Evolutionary conservation across 202 grass and related monocot genomes (phyloP), one percentile per base, ranked within the genome.

Genomic region (Setaria viridis): DNA sequence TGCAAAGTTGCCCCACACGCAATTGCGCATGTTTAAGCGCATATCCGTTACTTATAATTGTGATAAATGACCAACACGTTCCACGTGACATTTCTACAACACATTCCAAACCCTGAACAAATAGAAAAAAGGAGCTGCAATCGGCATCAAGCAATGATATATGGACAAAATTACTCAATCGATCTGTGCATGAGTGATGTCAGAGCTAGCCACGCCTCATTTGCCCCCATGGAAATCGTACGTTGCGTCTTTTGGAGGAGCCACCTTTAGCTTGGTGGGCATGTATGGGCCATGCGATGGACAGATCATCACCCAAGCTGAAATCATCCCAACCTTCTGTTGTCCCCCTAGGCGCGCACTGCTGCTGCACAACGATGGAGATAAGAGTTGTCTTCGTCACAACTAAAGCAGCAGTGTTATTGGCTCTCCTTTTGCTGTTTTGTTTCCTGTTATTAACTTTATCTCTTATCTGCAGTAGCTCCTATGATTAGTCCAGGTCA

Each of bases 401-500:
- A 82, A 2, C 77, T 37, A 85, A 89, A 75, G 32, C 50, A 37
- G 5, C 29, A n/a, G 29, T 50, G 48, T 50, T 39, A 30, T 80
- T 48, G 45, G 46, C 14, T 20, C 53, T 58, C 2, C 0, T 43
- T 85, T 68, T 66, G 12, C n/a, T 66, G 47, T 55, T 66, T 20
- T 57, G 20, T 74, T 73, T 72, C 17, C 9, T 68, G 11, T 70
- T 77, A 7, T 62, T 77, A 7, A 20, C 25, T 2, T 55, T 32
- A 50, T 19, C 9, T 33, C 15, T 50, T 77, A 59, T 42, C 55
- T 79, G 57, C 33, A 33, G 60, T 63, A 43, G 54, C 65, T 64
- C 70, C 51, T 51, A 89, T 81, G 42, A 80, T 85, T 85, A 62
- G 71, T 56, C 79, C n/a, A 11, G 32, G 82, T 80, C 21, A 85